Base-by-base conservation (phyloP, 1,284 basidiomycete species). In the Cutaneotrichosporon arboriforme region DNA sequence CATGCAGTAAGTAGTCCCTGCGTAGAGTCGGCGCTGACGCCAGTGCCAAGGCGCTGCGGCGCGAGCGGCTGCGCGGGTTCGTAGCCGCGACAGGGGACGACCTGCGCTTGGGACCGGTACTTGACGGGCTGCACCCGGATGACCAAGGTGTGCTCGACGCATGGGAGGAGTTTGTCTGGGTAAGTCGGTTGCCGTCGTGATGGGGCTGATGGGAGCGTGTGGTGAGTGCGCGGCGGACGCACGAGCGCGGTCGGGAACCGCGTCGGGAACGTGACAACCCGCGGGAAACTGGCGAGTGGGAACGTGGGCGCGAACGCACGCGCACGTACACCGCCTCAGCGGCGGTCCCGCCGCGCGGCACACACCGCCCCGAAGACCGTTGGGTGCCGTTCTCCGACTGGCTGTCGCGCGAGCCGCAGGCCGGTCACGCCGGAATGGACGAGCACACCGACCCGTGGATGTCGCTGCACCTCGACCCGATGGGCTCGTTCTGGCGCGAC, bases 91-190 rank as follows among this genome's bases (percentile, higher is more conserved):
- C 36, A 35, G 17, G 40, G 37, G 46, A 48, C 13, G 57, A 59
- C 46, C 23, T 53, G 13, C 51, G 57, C 4, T 40, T 59, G 12
- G 48, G 46, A 14, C 34, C 41, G 14, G 31, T 59, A 10, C 34
- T 59, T 8, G 46, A 47, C 7, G 38, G 38, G 4, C 36, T 55
- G 12, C 50, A 52, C 14, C 15, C 48, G 4, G 34, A 20, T 8
- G 47, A 52, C 45, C 23, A 37, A 4, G 21, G n/a, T 4, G 43
- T 55, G 15, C n/a, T 51, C 5, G 49, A 48, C 9, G 57, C 57
- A 8, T 59, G 57, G 57, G 57, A 48, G 20, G 38, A 45, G 34
- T 44, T 59, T 20, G 54, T 59, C 3, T 40, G 34, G 38, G 50
- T 55, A 20, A 4, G 56, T 54, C 15, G 17, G 39, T 42, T 8